Percentiles rank a stretch among this genome's conserved stretches.
These are phyloP conservation scores for Aspergillus persii DNA, from an alignment of 2,329 filamentous ascomycete species.

Conservation along the genomic window DNA sequence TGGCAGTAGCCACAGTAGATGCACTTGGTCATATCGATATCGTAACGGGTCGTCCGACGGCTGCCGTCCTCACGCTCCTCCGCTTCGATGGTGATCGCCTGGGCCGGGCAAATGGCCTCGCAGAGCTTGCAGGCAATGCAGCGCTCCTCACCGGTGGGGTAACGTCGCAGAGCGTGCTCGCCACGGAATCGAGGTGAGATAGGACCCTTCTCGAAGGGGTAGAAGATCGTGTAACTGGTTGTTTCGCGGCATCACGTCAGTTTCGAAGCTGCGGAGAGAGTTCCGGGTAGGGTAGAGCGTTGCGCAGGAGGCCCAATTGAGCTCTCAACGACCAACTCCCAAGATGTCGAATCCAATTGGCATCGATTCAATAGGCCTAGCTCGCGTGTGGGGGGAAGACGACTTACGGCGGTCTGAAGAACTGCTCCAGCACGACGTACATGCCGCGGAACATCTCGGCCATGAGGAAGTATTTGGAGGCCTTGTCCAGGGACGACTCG, in stretches of 20 bases:
- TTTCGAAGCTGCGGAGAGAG: background rate
- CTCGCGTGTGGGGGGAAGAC: background rate
- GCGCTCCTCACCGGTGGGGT: constrained; percentile 95
- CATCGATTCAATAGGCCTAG: background rate
- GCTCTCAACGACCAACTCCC: background rate
- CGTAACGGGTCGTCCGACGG: constrained; percentile 92
- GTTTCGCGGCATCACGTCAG: background rate
- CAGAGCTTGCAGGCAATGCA: constrained; percentile 99
- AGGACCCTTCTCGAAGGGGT: constrained; percentile 98
- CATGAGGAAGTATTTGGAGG: constrained; percentile 92
- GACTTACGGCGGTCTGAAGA: constrained; percentile 91
- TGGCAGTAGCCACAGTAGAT: constrained; percentile 99
- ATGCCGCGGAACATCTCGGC: constrained; percentile 95
- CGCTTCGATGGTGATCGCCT: constrained; percentile 98
- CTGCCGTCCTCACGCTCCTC: constrained; percentile 97
- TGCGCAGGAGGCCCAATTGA: background rate
- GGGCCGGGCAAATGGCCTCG: constrained; percentile 95
- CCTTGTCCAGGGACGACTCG: constrained; percentile 75
- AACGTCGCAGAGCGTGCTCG: constrained; percentile 93
- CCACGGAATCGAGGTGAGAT: constrained; percentile 98
- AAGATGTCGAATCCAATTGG: background rate
- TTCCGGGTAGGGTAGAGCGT: background rate
- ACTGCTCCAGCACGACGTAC: constrained; percentile 97
- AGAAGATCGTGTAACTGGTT: constrained; percentile 93
- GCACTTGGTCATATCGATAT: constrained; percentile 99